Base-by-base conservation (phyloP, 2,329 filamentous ascomycete genomes). In the Cladophialophora chaetospira region DNA sequence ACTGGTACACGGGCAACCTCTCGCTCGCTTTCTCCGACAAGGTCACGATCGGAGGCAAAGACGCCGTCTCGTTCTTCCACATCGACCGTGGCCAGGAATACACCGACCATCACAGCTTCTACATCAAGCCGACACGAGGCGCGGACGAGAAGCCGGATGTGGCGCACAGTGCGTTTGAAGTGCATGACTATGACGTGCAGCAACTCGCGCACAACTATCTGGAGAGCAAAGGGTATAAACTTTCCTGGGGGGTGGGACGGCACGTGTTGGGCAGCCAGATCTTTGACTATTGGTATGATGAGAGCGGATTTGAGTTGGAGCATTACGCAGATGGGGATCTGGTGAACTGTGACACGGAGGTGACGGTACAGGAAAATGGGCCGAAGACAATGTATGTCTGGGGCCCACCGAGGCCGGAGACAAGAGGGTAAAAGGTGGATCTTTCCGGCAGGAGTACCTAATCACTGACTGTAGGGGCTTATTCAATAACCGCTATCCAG, bases 141-240 rank as follows among this genome's bases (percentile, higher is more conserved):
- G 46, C 57, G 0, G 66, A 66, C n/a, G 44, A 38, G 44, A 46
- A 61, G 26, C 45, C 66, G 0, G 82, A 85, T 67, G 80, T 88
- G 2, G 86, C 89, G 67, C 87, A 89, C 71, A 81, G 80, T 17
- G 82, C 79, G 2, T 90, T 86, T 62, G 87, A 89, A 70, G 85
- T 87, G 2, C 82, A 87, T 65, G 85, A 89, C 69, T 88, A 87
- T 64, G 87, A 90, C 67, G 81, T 82, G 4, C 87, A 89, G 74
- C 76, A 83, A 35, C 74, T 89, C 3, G 87, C 86, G 1, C 87
- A 89, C 71, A 80, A 87, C 65, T 88, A 85, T 83, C 72, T 89
- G 58, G 76, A 76, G 1, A 73, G 82, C 61, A 82, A 84, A 68
- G 82, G 82, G 1, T 87, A 88, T 67, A 78, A 78, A 66, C 81